A percentile compares a stretch with the other conserved stretches of the same genome.
Conservation (phyloP, 2,329 filamentous ascomycete genomes). For the Penicillium fuscoglaucum region DNA sequence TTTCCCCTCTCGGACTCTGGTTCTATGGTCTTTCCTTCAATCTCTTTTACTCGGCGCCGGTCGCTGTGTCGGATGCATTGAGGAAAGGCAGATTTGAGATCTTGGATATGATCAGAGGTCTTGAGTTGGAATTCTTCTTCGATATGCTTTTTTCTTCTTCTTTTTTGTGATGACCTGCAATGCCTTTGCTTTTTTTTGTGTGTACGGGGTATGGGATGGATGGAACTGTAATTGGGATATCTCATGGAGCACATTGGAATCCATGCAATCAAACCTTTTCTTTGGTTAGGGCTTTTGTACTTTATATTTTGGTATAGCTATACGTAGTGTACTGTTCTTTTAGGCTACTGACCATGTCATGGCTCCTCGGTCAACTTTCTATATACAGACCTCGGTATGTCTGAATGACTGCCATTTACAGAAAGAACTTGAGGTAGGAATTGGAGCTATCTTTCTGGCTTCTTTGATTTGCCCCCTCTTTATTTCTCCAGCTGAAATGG, state of each 20-base stretch:
- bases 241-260: slow-evolving; percentile 12
- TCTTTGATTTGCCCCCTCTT: not conserved
- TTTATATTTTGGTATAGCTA: not conserved
- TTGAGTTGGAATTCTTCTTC: not conserved
- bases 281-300: not conserved
- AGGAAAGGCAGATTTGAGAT: slow-evolving; percentile 9
- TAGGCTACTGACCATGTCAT: not conserved
- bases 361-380: not conserved
- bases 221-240: slow-evolving; percentile 15
- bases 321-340: not conserved
- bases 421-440: not conserved
- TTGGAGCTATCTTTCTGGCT: not conserved
- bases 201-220: slow-evolving; percentile 18
- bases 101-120: not conserved
- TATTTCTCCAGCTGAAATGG: not conserved
- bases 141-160: slow-evolving; percentile 6
- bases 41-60: slow-evolving; percentile 15
- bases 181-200: slow-evolving; percentile 21
- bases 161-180: slow-evolving; percentile 29
- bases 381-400: not conserved
- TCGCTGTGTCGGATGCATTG: slow-evolving; percentile 14
- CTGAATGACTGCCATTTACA: not conserved
- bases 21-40: slow-evolving; percentile 7
- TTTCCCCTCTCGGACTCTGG: not conserved
- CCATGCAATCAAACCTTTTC: slow-evolving; percentile 5